Conservation (phyloP, 176 grass and related monocot species). For the Leersia perrieri region DNA sequence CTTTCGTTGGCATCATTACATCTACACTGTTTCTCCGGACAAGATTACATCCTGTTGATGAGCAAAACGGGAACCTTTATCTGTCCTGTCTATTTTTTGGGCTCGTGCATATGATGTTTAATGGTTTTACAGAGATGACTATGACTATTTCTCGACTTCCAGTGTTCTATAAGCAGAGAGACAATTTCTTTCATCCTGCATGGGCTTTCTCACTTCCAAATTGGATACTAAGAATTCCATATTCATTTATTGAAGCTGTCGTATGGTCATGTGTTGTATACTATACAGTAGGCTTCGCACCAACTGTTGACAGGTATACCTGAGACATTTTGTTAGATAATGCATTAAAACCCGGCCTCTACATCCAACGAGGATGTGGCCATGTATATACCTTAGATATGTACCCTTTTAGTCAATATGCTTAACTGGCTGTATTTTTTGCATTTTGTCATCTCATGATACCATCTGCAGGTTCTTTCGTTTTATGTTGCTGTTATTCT, state of each 20-base stretch:
- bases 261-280: constrained; percentile 78
- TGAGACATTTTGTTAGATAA: too few relatives aligned
- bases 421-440: not conserved
- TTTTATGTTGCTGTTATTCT: constrained; percentile 66
- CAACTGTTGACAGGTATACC: constrained; percentile 49
- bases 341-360: too few relatives aligned
- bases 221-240: constrained; percentile 67
- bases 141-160: constrained; percentile 70
- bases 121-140: constrained; percentile 70
- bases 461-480: constrained; percentile 52
- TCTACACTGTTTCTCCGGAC: constrained; percentile 69
- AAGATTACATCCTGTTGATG: constrained; percentile 64
- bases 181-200: constrained; percentile 72
- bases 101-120: constrained; percentile 76
- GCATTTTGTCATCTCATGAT: not conserved
- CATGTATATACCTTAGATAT: constrained; percentile 9
- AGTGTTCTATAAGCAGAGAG: constrained; percentile 81
- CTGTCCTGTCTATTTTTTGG: constrained; percentile 74
- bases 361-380: too few relatives aligned
- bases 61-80: constrained; percentile 58
- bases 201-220: constrained; percentile 77
- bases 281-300: constrained; percentile 71
- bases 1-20: constrained; percentile 61
- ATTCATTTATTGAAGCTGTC: constrained; percentile 63
- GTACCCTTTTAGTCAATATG: not conserved